These are phyloP conservation scores for Beverwykella pulmonaria DNA, from an alignment of 495 filamentous ascomycete genomes.

Conservation along the genomic window DNA sequence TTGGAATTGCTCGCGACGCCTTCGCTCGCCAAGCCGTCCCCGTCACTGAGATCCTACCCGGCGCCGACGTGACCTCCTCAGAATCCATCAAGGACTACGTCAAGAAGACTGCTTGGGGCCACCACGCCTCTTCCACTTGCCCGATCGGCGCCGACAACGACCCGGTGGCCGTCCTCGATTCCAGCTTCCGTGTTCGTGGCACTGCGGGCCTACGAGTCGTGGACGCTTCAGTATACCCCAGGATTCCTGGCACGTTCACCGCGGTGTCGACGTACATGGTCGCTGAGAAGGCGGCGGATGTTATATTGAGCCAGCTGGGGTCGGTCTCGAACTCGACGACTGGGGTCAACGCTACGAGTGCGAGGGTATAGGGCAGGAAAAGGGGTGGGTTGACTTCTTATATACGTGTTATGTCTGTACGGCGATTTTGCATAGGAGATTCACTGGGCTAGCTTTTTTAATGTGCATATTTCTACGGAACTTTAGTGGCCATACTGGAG, in stretches of 20 bases:
- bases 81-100: slow-evolving; percentile 36
- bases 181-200: slow-evolving; percentile 56
- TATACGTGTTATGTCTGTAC: too few species aligned
- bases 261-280: slow-evolving; percentile 63
- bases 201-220: slow-evolving; percentile 53
- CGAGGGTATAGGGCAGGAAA: background rate
- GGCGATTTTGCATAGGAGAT: too few species aligned
- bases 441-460: too few species aligned
- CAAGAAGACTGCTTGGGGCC: slow-evolving; percentile 54
- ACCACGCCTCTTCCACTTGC: slow-evolving; percentile 56
- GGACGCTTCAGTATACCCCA: slow-evolving; percentile 40
- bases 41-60: slow-evolving; percentile 22
- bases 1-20: slow-evolving; percentile 24
- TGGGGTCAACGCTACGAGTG: background rate
- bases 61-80: slow-evolving; percentile 2
- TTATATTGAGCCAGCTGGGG: slow-evolving; percentile 49
- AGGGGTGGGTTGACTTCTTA: too few species aligned
- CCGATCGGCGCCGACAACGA: slow-evolving; percentile 55
- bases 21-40: background rate
- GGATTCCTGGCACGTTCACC: slow-evolving; percentile 61
- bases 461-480: too few species aligned
- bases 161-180: slow-evolving; percentile 54
- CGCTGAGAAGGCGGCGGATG: slow-evolving; percentile 64
- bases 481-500: too few species aligned
- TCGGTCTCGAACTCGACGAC: background rate